These are phyloP conservation scores for Penicillium sp. DNA, from an alignment of 2,329 filamentous ascomycete genomes.

Conservation along the genomic window DNA sequence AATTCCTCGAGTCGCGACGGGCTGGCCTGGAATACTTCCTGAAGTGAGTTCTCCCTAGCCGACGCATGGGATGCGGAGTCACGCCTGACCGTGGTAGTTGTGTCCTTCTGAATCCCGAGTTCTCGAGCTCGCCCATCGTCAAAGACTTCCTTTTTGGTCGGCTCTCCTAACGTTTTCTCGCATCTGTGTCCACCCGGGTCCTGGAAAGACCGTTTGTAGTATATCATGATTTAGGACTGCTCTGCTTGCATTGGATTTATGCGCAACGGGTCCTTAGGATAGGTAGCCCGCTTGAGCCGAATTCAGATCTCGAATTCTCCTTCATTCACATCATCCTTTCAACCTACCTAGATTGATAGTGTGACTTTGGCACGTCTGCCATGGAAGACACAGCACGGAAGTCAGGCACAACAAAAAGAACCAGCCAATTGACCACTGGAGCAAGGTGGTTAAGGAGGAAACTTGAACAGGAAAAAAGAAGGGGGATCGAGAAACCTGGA, in stretches of 20 bases:
- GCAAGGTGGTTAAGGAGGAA: background rate
- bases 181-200: too few species aligned
- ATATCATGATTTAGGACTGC: slow-evolving; percentile 4
- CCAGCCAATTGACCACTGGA: background rate
- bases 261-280: background rate
- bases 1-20: slow-evolving; percentile 80
- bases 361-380: too few species aligned
- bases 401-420: background rate
- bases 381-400: background rate
- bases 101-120: slow-evolving; percentile 87
- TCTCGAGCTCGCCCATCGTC: slow-evolving; percentile 82
- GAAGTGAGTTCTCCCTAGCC: slow-evolving; percentile 60
- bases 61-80: background rate
- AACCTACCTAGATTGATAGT: too few species aligned
- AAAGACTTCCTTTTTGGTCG: slow-evolving; percentile 79
- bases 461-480: background rate
- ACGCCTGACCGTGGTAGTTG: slow-evolving; percentile 58
- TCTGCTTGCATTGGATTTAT: slow-evolving; percentile 3
- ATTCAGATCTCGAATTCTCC: too few species aligned
- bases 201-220: background rate
- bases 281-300: too few species aligned
- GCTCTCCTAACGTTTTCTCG: slow-evolving; percentile 25
- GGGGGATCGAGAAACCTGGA: background rate
- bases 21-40: slow-evolving; percentile 86
- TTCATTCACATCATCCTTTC: too few species aligned